A percentile compares a stretch with the other conserved stretches of the same genome.
phyloP scores from a whole-genome alignment of 2,329 filamentous ascomycete species.

The Trichoderma brevicompactum region DNA sequence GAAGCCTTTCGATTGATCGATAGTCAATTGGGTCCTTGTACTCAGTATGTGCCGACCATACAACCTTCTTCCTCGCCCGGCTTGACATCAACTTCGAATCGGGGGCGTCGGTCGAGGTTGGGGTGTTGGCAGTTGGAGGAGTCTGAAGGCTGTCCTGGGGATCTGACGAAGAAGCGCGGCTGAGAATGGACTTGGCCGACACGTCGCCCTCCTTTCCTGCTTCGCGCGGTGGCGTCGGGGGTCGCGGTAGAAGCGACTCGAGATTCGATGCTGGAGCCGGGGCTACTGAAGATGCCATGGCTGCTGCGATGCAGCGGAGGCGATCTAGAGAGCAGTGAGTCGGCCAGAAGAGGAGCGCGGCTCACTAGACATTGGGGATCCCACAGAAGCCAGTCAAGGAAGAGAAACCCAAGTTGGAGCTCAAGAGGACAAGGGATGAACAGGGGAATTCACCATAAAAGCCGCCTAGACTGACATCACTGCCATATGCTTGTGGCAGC shows the following conservation, averaged over 20 bases:
- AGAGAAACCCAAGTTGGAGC: neutral
- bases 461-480: constrained; percentile 14
- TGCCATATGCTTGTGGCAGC: constrained; percentile 6
- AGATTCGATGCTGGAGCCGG: constrained; percentile 46
- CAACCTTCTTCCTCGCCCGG: constrained; percentile 57
- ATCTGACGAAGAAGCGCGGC: constrained; percentile 46
- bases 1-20: constrained; percentile 43
- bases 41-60: constrained; percentile 61
- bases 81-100: constrained; percentile 51
- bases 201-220: constrained; percentile 47
- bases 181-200: constrained; percentile 43
- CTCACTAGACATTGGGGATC: constrained; percentile 23
- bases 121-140: constrained; percentile 55
- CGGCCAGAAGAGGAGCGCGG: constrained; percentile 34
- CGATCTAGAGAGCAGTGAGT: constrained; percentile 46
- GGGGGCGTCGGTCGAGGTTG: constrained; percentile 47
- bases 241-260: constrained; percentile 60
- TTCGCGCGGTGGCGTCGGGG: constrained; percentile 70
- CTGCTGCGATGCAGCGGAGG: constrained; percentile 45
- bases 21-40: constrained; percentile 60
- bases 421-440: neutral
- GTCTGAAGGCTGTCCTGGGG: constrained; percentile 50
- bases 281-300: constrained; percentile 49
- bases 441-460: neutral
- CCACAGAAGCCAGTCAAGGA: neutral